phyloP scores from a whole-genome alignment of 768 basidiomycete genomes.

The Suillus discolor region DNA sequence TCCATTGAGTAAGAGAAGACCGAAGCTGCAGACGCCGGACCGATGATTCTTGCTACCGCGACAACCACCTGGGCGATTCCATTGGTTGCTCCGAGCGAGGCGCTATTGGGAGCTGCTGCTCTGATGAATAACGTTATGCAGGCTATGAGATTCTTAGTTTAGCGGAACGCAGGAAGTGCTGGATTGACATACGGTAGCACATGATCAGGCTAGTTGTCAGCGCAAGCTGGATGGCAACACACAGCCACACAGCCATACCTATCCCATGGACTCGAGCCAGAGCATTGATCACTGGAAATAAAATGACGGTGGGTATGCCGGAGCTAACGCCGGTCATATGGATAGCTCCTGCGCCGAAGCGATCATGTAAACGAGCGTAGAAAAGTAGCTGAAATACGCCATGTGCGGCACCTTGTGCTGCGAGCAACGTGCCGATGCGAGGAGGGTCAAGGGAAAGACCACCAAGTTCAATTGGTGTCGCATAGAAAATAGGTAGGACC shows the following conservation, averaged over 20 bases:
- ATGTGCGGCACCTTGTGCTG: constrained; percentile 24
- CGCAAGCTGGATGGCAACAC: constrained; percentile 27
- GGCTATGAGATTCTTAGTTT: not conserved
- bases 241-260: constrained; percentile 27
- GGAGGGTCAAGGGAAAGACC: constrained; percentile 30
- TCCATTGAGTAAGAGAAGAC: not conserved
- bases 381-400: constrained; percentile 60
- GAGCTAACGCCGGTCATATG: constrained; percentile 28
- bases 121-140: not conserved
- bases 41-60: not conserved
- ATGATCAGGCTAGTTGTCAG: constrained; percentile 27
- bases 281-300: constrained; percentile 35
- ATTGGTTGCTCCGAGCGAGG: not conserved
- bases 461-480: constrained; percentile 32
- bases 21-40: not conserved
- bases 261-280: constrained; percentile 26
- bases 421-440: constrained; percentile 32
- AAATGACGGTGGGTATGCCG: constrained; percentile 32
- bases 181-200: constrained; percentile 32
- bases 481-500: constrained; percentile 35
- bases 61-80: not conserved
- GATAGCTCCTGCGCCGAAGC: constrained; percentile 50
- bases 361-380: constrained; percentile 58
- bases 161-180: not conserved
- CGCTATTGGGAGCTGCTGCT: constrained; percentile 9